These are phyloP conservation scores for Pichia terricola DNA, from an alignment of 1,139 yeast species.

Conservation along the genomic window DNA sequence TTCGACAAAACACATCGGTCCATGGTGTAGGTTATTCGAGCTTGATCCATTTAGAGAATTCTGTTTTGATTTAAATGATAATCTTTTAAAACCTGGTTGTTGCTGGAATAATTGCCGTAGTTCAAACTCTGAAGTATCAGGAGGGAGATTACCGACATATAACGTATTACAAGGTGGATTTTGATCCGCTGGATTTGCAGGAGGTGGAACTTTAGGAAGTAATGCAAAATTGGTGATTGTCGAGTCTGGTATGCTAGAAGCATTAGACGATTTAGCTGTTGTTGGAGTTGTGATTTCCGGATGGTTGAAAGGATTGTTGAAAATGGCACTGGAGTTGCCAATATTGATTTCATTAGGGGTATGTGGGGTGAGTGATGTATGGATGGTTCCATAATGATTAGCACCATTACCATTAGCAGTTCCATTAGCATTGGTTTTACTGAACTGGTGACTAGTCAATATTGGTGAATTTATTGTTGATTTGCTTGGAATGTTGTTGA, in stretches of 20 bases:
- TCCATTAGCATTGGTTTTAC: neutral
- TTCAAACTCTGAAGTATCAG: conserved; percentile 93
- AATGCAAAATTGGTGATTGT: conserved; percentile 59
- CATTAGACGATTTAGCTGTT: neutral
- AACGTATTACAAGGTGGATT: conserved; percentile 97
- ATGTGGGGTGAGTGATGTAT: neutral
- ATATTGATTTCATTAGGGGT: conserved; percentile 11
- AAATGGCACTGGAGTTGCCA: conserved; percentile 7
- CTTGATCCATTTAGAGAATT: conserved; percentile 29
- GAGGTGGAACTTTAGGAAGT: conserved; percentile 79
- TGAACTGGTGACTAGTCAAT: neutral
- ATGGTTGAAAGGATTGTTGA: conserved; percentile 5
- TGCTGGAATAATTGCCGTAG: conserved; percentile 78
- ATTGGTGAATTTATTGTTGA: neutral
- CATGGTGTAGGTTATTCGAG: conserved; percentile 40
- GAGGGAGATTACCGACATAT: conserved; percentile 94
- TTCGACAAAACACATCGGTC: conserved; percentile 99
- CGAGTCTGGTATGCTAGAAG: conserved; percentile 10
- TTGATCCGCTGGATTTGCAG: conserved; percentile 98
- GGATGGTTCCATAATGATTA: neutral
- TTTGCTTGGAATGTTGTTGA: neutral
- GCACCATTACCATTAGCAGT: neutral
- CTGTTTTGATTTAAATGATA: conserved; percentile 76
- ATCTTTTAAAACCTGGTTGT: conserved; percentile 85
- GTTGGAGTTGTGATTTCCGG: neutral